phyloP scores from a whole-genome alignment of 2,329 filamentous ascomycete genomes.

The Leptographium wingfieldii region DNA sequence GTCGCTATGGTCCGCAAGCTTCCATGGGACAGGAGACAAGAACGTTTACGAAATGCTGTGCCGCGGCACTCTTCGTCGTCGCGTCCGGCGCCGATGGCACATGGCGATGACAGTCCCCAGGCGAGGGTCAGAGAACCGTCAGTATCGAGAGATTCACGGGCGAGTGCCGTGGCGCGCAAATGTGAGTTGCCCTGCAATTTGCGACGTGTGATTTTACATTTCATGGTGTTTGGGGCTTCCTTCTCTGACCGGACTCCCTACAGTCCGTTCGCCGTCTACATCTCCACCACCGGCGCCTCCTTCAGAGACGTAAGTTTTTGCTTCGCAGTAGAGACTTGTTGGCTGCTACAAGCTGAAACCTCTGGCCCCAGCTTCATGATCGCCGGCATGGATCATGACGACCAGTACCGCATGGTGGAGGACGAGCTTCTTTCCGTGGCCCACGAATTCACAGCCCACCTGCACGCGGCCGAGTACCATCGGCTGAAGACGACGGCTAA shows the following conservation, averaged over 20 bases:
- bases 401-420: constrained; percentile 71
- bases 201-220: not conserved
- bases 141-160: not conserved
- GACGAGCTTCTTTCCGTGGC: constrained; percentile 62
- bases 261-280: constrained; percentile 19
- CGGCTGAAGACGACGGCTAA: constrained; percentile 48
- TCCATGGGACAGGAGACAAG: constrained; percentile 9
- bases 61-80: not conserved
- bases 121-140: not conserved
- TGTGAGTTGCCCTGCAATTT: not conserved
- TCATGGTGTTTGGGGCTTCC: not conserved
- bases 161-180: not conserved
- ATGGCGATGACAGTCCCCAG: not conserved
- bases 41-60: too few species aligned
- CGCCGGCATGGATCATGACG: constrained; percentile 52
- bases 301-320: constrained; percentile 13
- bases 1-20: constrained; percentile 13
- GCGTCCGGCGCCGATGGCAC: not conserved
- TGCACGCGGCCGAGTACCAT: constrained; percentile 67
- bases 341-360: not conserved
- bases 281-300: constrained; percentile 19
- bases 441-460: constrained; percentile 56
- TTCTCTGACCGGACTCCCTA: not conserved
- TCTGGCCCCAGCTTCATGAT: constrained; percentile 43
- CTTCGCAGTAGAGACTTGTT: not conserved